Percentiles rank a stretch among this genome's conserved stretches.
phyloP scores from a whole-genome alignment of 2,329 filamentous ascomycete genomes.

The Fusarium fujikuroi region DNA sequence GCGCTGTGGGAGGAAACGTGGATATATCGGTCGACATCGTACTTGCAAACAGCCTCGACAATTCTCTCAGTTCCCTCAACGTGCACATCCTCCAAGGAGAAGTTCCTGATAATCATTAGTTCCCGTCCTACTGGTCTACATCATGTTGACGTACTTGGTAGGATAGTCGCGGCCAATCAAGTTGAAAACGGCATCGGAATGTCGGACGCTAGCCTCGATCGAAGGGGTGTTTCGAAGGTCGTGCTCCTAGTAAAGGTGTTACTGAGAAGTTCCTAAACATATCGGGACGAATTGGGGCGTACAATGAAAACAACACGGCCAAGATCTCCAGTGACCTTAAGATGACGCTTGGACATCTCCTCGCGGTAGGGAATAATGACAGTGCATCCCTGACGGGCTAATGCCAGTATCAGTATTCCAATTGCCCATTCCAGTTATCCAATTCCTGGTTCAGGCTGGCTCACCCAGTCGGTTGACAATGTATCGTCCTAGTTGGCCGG shows the following conservation, averaged over 20 bases:
- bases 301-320: slow-evolving; percentile 89
- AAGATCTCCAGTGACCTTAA: slow-evolving; percentile 95
- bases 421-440: background rate
- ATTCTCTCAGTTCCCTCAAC: slow-evolving; percentile 93
- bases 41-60: slow-evolving; percentile 93
- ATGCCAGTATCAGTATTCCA: slow-evolving; percentile 35
- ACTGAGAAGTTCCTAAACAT: slow-evolving; percentile 8
- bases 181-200: slow-evolving; percentile 98
- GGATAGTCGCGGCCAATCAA: slow-evolving; percentile 93
- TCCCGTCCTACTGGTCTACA: background rate
- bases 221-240: slow-evolving; percentile 94
- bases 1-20: slow-evolving; percentile 97
- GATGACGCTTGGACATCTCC: slow-evolving; percentile 96
- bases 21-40: slow-evolving; percentile 96
- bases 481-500: slow-evolving; percentile 93
- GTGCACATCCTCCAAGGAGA: slow-evolving; percentile 90
- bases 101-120: slow-evolving; percentile 75
- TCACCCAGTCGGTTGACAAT: slow-evolving; percentile 93
- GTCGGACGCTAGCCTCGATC: slow-evolving; percentile 94
- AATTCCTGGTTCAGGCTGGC: slow-evolving; percentile 22
- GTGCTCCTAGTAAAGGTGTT: slow-evolving; percentile 73
- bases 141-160: slow-evolving; percentile 75
- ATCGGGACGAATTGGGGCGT: slow-evolving; percentile 43
- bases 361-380: slow-evolving; percentile 94
- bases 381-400: slow-evolving; percentile 91